Conservation (phyloP, 768 basidiomycete species). For the Solioccasus polychromus region DNA sequence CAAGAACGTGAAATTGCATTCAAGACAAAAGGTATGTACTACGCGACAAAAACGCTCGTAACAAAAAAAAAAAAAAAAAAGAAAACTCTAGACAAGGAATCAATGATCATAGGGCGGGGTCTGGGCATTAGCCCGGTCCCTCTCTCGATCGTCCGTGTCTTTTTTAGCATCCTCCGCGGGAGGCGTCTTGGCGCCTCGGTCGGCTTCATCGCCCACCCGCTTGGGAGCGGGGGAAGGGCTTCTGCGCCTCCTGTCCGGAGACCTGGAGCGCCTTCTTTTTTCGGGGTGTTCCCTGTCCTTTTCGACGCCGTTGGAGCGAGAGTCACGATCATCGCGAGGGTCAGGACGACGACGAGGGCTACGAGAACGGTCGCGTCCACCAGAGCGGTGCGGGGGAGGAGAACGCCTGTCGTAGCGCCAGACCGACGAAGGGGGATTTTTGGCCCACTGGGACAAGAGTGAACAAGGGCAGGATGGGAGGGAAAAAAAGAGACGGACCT, state of each 20-base stretch:
- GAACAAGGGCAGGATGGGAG: too few relatives aligned
- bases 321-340: conserved; percentile 38
- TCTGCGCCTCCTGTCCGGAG: conserved; percentile 45
- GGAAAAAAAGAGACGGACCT: too few relatives aligned
- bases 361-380: conserved; percentile 48
- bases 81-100: conserved; percentile 15
- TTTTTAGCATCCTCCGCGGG: conserved; percentile 40
- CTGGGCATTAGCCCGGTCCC: conserved; percentile 45
- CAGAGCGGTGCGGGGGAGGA: conserved; percentile 39
- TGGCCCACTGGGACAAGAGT: conserved; percentile 61
- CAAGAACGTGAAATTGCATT: conserved; percentile 12
- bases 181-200: conserved; percentile 50
- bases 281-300: conserved; percentile 32
- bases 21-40: conserved; percentile 18
- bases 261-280: conserved; percentile 48
- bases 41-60: conserved; percentile 11
- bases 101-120: conserved; percentile 61
- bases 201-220: conserved; percentile 45
- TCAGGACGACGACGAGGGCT: conserved; percentile 49
- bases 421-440: conserved; percentile 77
- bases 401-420: conserved; percentile 72
- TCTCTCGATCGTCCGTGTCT: conserved; percentile 46
- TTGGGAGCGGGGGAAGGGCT: conserved; percentile 41
- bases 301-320: conserved; percentile 36
- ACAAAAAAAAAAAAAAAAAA: conserved; percentile 1